phyloP scores from a whole-genome alignment of 768 basidiomycete genomes.

The Rhodotorula toruloides region DNA sequence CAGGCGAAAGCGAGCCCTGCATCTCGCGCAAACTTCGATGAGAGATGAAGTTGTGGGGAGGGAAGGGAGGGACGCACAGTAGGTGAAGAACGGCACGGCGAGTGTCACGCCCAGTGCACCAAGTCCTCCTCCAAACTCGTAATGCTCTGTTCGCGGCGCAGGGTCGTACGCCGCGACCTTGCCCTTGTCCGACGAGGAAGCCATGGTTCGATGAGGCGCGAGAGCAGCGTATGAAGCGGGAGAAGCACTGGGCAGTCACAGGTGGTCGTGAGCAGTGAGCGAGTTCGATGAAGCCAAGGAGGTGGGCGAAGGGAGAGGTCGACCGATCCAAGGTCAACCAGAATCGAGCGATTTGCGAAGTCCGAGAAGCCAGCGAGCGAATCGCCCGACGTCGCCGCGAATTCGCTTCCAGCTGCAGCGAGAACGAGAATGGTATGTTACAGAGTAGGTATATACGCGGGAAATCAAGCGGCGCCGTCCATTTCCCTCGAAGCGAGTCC shows the following conservation, averaged over 20 bases:
- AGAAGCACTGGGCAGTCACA: neutral
- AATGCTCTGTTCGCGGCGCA: conserved; percentile 60
- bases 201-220: conserved; percentile 16
- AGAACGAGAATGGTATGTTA: neutral
- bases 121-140: conserved; percentile 77
- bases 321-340: neutral
- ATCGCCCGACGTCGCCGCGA: neutral
- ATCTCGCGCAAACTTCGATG: conserved; percentile 55
- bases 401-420: too few relatives aligned
- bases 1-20: conserved; percentile 51
- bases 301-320: neutral
- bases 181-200: neutral
- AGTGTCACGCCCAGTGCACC: conserved; percentile 63
- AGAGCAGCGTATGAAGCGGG: neutral
- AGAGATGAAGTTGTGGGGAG: conserved; percentile 43
- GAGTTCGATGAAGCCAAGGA: neutral
- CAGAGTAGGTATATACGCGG: neutral
- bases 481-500: too few relatives aligned
- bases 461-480: too few relatives aligned
- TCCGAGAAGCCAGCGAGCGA: too few relatives aligned
- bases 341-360: too few relatives aligned
- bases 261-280: neutral
- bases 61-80: conserved; percentile 66
- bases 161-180: conserved; percentile 18
- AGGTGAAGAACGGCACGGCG: conserved; percentile 64